phyloP scores from a whole-genome alignment of 2,329 filamentous ascomycete genomes.

The Reticulascus tulasneorum region DNA sequence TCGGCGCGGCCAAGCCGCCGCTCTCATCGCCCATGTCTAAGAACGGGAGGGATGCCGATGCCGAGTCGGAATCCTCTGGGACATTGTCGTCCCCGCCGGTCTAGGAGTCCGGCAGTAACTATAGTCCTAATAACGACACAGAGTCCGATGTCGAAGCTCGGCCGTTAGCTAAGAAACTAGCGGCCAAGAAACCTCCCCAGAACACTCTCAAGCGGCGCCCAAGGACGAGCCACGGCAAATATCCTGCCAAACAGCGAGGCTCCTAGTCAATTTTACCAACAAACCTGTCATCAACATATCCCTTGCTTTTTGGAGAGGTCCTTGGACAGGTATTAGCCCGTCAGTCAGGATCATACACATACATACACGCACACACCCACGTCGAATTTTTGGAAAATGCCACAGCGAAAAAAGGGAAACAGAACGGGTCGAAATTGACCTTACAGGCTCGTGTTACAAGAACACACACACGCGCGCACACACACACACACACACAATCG shows the following conservation, averaged over 20 bases:
- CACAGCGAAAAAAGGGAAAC: not conserved
- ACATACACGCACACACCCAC: not conserved
- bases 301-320: not conserved
- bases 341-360: not conserved
- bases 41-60: constrained; percentile 42
- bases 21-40: constrained; percentile 47
- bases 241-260: constrained; percentile 2
- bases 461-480: too few relatives aligned
- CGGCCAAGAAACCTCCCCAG: not conserved
- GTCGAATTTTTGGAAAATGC: not conserved
- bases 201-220: too few relatives aligned
- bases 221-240: not conserved
- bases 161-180: not conserved
- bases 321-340: not conserved
- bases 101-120: constrained; percentile 5
- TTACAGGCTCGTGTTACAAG: too few relatives aligned
- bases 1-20: constrained; percentile 38
- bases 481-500: too few relatives aligned
- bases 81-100: constrained; percentile 51
- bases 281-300: constrained; percentile 1
- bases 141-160: not conserved
- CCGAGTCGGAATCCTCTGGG: constrained; percentile 53
- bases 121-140: not conserved
- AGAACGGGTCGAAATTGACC: too few relatives aligned
- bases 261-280: constrained; percentile 1